phyloP scores from a whole-genome alignment of 768 basidiomycete genomes.

The Podaxis rugospora region DNA sequence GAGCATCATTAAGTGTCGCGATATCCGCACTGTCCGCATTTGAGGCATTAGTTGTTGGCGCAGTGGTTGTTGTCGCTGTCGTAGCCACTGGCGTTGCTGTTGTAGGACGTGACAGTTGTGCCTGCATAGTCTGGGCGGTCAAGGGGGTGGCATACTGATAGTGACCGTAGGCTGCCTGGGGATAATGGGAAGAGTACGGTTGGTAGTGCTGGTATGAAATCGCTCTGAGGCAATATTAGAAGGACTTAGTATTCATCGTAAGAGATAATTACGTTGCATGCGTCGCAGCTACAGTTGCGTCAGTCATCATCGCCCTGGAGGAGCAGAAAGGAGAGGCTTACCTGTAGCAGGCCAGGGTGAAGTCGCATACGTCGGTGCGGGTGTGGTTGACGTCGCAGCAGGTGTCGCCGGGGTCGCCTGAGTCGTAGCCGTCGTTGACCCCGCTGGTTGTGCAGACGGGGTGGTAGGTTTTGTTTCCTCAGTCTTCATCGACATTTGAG shows the following conservation, averaged over 20 bases:
- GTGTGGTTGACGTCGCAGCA: constrained; percentile 1
- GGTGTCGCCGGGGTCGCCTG: constrained; percentile 5
- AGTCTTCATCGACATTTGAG: not conserved
- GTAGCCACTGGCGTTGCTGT: constrained; percentile 22
- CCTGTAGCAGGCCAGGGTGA: constrained; percentile 4
- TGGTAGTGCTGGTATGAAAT: constrained; percentile 48
- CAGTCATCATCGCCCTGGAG: not conserved
- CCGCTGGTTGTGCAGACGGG: constrained; percentile 4
- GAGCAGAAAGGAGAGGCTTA: not conserved
- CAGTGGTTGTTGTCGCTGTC: constrained; percentile 15
- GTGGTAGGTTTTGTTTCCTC: constrained; percentile 11
- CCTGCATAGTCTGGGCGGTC: constrained; percentile 20
- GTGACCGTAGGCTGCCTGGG: constrained; percentile 41
- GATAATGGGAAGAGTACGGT: constrained; percentile 38
- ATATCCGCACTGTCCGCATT: constrained; percentile 65
- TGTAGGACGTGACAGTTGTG: constrained; percentile 17
- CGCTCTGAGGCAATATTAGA: constrained; percentile 28
- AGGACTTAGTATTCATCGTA: constrained; percentile 11
- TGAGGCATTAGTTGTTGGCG: constrained; percentile 19
- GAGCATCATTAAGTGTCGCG: constrained; percentile 75
- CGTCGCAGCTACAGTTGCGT: not conserved
- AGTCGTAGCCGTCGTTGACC: not conserved
- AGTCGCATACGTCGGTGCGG: constrained; percentile 8
- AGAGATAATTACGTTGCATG: constrained; percentile 8
- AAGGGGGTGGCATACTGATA: constrained; percentile 39